Evolutionary conservation across 805 yeast genomes (phyloP).

Genomic region (Naumovozyma castellii): DNA sequence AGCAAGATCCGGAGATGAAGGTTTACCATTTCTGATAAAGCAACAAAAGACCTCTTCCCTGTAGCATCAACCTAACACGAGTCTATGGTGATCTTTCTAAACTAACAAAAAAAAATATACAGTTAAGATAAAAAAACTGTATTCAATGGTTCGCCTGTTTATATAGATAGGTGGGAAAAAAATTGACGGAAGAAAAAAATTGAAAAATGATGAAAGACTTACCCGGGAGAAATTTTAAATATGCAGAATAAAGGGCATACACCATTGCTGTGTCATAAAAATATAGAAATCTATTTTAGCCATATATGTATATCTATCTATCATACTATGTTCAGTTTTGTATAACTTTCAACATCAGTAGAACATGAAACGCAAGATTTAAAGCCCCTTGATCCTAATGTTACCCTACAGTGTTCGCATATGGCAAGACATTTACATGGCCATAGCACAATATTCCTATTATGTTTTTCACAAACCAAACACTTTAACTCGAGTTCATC

Average conservation of each 20-base stretch:
- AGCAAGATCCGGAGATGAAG: conserved; percentile 22
- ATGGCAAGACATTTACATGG: conserved; percentile 86
- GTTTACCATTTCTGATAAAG: conserved; percentile 12
- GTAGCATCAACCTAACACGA: conserved; percentile 17
- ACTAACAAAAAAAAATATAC: conserved; percentile 1
- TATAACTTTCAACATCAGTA: conserved; percentile 51
- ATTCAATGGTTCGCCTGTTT: neutral
- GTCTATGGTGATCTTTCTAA: conserved; percentile 17
- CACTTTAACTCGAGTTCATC: conserved; percentile 41
- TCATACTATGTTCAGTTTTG: conserved; percentile 30
- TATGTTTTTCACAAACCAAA: conserved; percentile 70
- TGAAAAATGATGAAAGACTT: neutral
- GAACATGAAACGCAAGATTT: conserved; percentile 82
- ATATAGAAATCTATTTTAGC: too few relatives aligned
- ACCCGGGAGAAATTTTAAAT: conserved; percentile 2
- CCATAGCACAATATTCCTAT: conserved; percentile 77
- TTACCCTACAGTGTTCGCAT: conserved; percentile 74
- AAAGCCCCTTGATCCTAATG: conserved; percentile 62
- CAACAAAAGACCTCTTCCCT: conserved; percentile 20
- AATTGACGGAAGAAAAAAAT: neutral
- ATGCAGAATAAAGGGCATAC: conserved; percentile 1
- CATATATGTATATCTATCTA: neutral
- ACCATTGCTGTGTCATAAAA: neutral
- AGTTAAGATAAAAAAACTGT: neutral
- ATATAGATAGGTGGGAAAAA: conserved; percentile 1